Evolutionary conservation across 2,329 filamentous ascomycete species (phyloP), one percentile per base, ranked within the genome.

Genomic region (Xylariaceae sp.): DNA sequence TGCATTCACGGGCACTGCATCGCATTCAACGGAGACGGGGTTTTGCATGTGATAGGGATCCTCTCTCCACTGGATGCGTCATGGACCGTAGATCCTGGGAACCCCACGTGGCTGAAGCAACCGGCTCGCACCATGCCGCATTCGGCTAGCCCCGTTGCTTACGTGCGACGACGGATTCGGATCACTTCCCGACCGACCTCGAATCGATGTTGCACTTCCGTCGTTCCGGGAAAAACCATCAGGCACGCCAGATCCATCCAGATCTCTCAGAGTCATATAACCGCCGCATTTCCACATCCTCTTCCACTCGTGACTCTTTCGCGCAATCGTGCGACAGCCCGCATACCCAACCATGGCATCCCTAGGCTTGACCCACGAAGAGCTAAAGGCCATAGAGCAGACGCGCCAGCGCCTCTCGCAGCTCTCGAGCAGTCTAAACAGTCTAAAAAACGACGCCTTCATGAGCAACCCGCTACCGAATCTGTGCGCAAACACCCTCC

Each of bases 351-450:
- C 46, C 46, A 72, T 73, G 72, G 65, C 72, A 16, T 73, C 74
- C 16, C 72, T 83, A n/a, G 75, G 76, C 30, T 70, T 84, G 29
- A 75, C 74, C 32, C 74, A 76, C 26, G 82, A 85, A 18, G 83
- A 86, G 69, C 73, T 84, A 61, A 88, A 86, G 71, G 77, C 81
- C 39, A 78, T 92, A 22, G 88, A 92, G 65, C 80, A 86, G 70
- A 83, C 84, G 26, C 81, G 88, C 39, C 81, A 85, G 64, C 80
- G 85, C 26, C 77, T 91, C 19, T 77, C 78, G 43, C 85, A 89
- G 65, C 78, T 92, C 21, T 82, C 84, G 3, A 85, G 80, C 68
- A 88, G 81, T 62, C 80, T 92, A 18, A 77, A 74, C 53, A 86
- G 84, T 39, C 73, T 91, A 19, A 72, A 81, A 61, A 72, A 75